Percentiles rank a stretch among this genome's conserved stretches.
phyloP scores from a whole-genome alignment of 2,329 filamentous ascomycete genomes.

The Mycosphaerella sp. region DNA sequence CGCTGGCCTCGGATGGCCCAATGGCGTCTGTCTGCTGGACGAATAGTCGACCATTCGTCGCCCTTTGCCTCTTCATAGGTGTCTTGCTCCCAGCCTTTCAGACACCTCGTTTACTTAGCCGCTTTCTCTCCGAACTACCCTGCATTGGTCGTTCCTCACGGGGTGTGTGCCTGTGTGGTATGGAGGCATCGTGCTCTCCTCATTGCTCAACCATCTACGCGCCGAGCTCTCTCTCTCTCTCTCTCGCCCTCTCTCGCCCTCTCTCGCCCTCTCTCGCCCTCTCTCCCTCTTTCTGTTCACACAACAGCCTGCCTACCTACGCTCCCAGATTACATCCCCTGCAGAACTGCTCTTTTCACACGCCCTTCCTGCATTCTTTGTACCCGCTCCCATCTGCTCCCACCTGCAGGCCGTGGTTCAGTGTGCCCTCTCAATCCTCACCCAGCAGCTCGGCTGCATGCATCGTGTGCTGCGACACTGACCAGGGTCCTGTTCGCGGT shows the following conservation, averaged over 20 bases:
- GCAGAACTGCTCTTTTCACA: constrained; percentile 6
- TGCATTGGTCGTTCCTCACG: constrained; percentile 15
- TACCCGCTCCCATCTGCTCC: constrained; percentile 19
- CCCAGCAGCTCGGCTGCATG: constrained; percentile 38
- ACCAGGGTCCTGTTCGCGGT: constrained; percentile 20
- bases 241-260: constrained; percentile 11
- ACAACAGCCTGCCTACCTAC: constrained; percentile 1
- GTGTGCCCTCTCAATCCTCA: neutral
- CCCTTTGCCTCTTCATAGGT: constrained; percentile 26
- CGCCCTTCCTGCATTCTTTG: constrained; percentile 17
- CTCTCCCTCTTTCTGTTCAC: too few relatives aligned
- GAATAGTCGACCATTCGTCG: constrained; percentile 25
- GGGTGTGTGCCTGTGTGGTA: neutral
- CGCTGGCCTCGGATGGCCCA: constrained; percentile 10
- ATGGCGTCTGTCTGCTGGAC: constrained; percentile 21
- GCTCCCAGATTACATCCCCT: constrained; percentile 23
- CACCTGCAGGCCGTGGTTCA: constrained; percentile 21
- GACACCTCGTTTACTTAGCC: constrained; percentile 24
- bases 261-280: constrained; percentile 22
- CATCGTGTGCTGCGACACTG: constrained; percentile 29
- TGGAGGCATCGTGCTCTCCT: too few relatives aligned
- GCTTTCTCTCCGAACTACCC: constrained; percentile 15
- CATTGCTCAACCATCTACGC: constrained; percentile 22
- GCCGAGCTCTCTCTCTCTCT: constrained; percentile 26
- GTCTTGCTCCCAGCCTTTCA: constrained; percentile 26